Percentiles rank a stretch among this genome's conserved stretches.
These are phyloP conservation scores for Dactylellina drechsleri DNA, from an alignment of 2,329 filamentous ascomycete species.

Conservation along the genomic window DNA sequence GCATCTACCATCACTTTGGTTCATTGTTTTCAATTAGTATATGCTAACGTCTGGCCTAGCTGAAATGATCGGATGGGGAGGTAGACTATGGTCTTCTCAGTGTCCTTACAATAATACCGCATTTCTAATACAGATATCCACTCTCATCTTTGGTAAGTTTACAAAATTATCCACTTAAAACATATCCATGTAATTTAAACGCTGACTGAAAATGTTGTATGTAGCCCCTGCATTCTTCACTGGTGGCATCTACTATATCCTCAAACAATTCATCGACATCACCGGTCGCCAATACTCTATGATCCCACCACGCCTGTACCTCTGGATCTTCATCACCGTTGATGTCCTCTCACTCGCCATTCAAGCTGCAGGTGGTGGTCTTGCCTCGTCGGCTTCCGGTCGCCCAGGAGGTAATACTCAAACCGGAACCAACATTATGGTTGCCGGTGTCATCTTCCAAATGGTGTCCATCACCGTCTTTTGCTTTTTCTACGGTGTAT, in stretches of 20 bases:
- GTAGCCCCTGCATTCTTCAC: slow-evolving; percentile 66
- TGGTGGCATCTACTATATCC: slow-evolving; percentile 66
- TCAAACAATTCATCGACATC: slow-evolving; percentile 65
- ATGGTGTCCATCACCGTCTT: slow-evolving; percentile 69
- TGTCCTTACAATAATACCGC: slow-evolving; percentile 66
- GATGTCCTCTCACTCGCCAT: slow-evolving; percentile 68
- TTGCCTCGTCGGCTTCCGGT: slow-evolving; percentile 64
- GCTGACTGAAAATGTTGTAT: slow-evolving; percentile 25
- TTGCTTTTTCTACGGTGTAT: slow-evolving; percentile 65
- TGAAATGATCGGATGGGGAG: slow-evolving; percentile 66
- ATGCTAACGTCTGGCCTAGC: slow-evolving; percentile 54
- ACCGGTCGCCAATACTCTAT: slow-evolving; percentile 64
- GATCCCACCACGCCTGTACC: slow-evolving; percentile 63
- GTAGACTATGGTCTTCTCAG: slow-evolving; percentile 65
- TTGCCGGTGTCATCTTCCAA: slow-evolving; percentile 70
- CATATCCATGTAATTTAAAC: not conserved
- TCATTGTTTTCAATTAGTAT: not conserved
- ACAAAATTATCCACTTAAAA: not conserved
- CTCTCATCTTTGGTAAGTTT: slow-evolving; percentile 61
- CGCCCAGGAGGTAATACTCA: slow-evolving; percentile 64
- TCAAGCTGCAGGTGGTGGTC: slow-evolving; percentile 68
- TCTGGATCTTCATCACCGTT: slow-evolving; percentile 67
- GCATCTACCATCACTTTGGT: not conserved
- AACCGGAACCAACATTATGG: slow-evolving; percentile 66
- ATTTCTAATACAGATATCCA: slow-evolving; percentile 67